Percentiles rank a stretch among this genome's conserved stretches.
These are phyloP conservation scores for Lasiodiplodia sp. DNA, from an alignment of 2,329 filamentous ascomycete genomes.

Conservation along the genomic window DNA sequence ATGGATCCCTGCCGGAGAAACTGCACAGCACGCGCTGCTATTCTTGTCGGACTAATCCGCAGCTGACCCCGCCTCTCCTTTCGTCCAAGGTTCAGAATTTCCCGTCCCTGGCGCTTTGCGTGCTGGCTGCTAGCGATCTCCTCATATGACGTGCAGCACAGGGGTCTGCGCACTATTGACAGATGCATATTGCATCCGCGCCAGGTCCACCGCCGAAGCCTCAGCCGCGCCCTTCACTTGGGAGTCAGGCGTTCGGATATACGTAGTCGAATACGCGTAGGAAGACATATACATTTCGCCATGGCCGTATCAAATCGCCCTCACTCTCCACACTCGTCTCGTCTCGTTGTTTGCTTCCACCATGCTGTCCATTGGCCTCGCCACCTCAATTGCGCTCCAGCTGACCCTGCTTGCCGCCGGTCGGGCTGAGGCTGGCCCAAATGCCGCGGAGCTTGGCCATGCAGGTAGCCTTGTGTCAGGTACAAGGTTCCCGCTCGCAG, in stretches of 20 bases:
- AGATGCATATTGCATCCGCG: slow-evolving; percentile 20
- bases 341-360: background rate
- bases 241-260: background rate
- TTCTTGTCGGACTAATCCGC: slow-evolving; percentile 2
- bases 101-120: slow-evolving; percentile 5
- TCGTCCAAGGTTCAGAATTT: background rate
- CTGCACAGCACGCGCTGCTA: slow-evolving; percentile 7
- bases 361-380: slow-evolving; percentile 7
- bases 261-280: background rate
- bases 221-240: background rate
- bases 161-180: slow-evolving; percentile 19
- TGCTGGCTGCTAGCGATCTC: slow-evolving; percentile 12
- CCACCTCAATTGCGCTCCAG: background rate
- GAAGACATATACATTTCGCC: slow-evolving; percentile 11
- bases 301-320: background rate
- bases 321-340: background rate
- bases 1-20: background rate
- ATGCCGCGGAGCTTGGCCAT: slow-evolving; percentile 10
- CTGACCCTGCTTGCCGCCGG: slow-evolving; percentile 4
- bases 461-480: slow-evolving; percentile 5
- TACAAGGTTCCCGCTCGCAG: slow-evolving; percentile 1
- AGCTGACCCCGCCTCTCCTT: slow-evolving; percentile 6
- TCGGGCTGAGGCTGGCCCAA: background rate
- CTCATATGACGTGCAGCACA: slow-evolving; percentile 26
- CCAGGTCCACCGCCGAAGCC: background rate